These are phyloP conservation scores for Diplodia seriata DNA, from an alignment of 2,329 filamentous ascomycete species.

Conservation along the genomic window DNA sequence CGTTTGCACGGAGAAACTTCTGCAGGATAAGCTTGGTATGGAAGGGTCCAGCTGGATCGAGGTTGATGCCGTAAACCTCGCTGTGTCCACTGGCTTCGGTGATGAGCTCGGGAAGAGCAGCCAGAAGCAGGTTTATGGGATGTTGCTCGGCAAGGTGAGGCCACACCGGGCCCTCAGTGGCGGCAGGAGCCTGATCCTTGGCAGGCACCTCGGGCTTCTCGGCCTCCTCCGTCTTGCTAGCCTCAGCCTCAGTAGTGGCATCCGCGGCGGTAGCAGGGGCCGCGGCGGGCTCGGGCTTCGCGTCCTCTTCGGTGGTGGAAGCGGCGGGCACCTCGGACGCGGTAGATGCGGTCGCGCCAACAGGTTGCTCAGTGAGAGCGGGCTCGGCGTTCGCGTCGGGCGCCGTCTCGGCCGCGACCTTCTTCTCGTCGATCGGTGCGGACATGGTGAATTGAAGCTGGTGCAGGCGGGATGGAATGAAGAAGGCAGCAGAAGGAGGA, in stretches of 20 bases:
- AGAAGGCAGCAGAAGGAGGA: neutral
- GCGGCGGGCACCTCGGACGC: neutral
- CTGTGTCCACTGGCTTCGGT: slow-evolving; percentile 62
- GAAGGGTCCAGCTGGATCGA: slow-evolving; percentile 62
- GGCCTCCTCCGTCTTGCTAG: neutral
- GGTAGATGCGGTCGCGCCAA: neutral
- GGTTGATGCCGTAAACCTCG: slow-evolving; percentile 85
- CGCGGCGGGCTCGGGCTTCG: slow-evolving; percentile 4
- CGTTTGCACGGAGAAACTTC: slow-evolving; percentile 93
- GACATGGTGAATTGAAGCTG: neutral
- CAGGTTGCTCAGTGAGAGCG: slow-evolving; percentile 5
- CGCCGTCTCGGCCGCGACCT: slow-evolving; percentile 12
- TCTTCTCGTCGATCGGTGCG: slow-evolving; percentile 11
- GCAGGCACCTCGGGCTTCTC: slow-evolving; percentile 1
- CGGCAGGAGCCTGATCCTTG: neutral
- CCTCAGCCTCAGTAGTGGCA: neutral
- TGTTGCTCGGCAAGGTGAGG: slow-evolving; percentile 48
- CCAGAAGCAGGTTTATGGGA: slow-evolving; percentile 63
- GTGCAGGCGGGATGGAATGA: neutral
- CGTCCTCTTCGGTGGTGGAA: slow-evolving; percentile 1
- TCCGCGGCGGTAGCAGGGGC: neutral
- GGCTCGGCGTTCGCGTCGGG: slow-evolving; percentile 9
- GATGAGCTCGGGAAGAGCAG: slow-evolving; percentile 64
- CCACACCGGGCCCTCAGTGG: slow-evolving; percentile 39
- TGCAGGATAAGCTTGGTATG: slow-evolving; percentile 85